Evolutionary conservation across 75 land plant genomes (phyloP), one percentile per base, ranked within the genome.

Genomic region (Selaginella tamariscina): DNA sequence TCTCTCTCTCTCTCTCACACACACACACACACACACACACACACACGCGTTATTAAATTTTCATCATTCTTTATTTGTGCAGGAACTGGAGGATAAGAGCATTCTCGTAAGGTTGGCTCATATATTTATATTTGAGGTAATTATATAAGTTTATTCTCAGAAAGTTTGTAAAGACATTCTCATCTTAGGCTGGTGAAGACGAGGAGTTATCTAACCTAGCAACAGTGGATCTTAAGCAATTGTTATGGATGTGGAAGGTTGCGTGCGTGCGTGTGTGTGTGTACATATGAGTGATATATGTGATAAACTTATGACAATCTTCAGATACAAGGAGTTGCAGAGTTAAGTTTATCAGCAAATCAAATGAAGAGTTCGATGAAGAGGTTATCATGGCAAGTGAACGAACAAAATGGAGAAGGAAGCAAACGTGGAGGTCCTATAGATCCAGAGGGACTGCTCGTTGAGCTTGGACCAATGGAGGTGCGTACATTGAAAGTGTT

Each of bases 391-490:
- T 92, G 93, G 94, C 81, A 77, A 31, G 81, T 80, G 49, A 15
- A 5, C 49, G 49, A 39, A 39, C 5, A 39, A 39, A 39, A 15
- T 15, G 49, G 15, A 39, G 49, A 15, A 5, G 49, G 49, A 39
- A 15, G 11, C 49, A 39, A 39, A 15, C 49, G 49, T 39, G 87
- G 93, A 63, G 69, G 84, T 27, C 81, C 83, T 39, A 79, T 91
- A 21, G 81, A 84, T 70, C 24, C 44, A 71, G 68, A 72, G 63
- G 74, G 62, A 0, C 73, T 82, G 31, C 65, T 85, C 5, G 97
- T 88, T 29, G 89, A 88, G 72, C 75, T 91, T 59, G 83, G 71
- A 1, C 97, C 97, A 0, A 91, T 91, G 97, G 97, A 91, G 69
- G 86, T 91, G 30, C 85, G 97, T n/a, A 91, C 89, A 29, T 87